phyloP scores from a whole-genome alignment of 371 early-diverging fungal species.

The Nematocida homosporus region DNA sequence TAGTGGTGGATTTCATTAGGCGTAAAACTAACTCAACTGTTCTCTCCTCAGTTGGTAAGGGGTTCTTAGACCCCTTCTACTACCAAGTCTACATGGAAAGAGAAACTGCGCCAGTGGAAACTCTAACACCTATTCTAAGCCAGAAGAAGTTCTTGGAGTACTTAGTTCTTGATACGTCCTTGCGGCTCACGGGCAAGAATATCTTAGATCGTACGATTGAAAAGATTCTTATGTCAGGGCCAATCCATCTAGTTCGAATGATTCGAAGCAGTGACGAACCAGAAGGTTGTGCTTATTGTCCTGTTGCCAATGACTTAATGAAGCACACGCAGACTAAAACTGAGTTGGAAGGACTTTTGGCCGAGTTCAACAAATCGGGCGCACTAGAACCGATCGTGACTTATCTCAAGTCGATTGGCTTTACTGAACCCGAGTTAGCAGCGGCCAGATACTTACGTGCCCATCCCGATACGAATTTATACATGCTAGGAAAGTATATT shows the following conservation, averaged over 20 bases:
- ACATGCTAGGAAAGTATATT: constrained; percentile 76
- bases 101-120: constrained; percentile 6
- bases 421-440: background rate
- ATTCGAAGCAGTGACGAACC: background rate
- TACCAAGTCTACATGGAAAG: constrained; percentile 49
- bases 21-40: constrained; percentile 17
- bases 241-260: background rate
- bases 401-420: background rate
- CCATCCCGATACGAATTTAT: constrained; percentile 34
- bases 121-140: constrained; percentile 12
- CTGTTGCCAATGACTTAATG: background rate
- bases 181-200: constrained; percentile 20
- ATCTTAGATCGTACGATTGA: background rate
- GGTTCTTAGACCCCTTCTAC: constrained; percentile 42
- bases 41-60: constrained; percentile 22
- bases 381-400: background rate
- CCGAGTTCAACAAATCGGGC: constrained; percentile 34
- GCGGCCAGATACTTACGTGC: constrained; percentile 8
- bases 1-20: constrained; percentile 29
- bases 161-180: constrained; percentile 31
- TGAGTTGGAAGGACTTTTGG: background rate
- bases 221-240: constrained; percentile 8
- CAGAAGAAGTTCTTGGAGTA: constrained; percentile 32
- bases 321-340: background rate
- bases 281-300: constrained; percentile 31